phyloP scores from a whole-genome alignment of 129 eudicot species.

The Chrysanthemum makinoi region DNA sequence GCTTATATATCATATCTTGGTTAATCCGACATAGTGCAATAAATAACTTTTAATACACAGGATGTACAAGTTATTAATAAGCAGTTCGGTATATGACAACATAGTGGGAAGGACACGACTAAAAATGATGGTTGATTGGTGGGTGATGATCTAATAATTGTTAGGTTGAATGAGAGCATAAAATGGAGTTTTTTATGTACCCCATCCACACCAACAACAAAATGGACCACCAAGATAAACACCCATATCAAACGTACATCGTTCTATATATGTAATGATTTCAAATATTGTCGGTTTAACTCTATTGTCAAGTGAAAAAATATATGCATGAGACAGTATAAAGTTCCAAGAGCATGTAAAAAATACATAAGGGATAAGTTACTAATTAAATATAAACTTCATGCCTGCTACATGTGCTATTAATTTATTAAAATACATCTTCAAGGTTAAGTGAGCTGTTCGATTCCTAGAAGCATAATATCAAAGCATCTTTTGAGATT shows the following conservation, averaged over 20 bases:
- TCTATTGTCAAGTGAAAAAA: background rate
- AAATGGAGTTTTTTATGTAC: slow-evolving; percentile 31
- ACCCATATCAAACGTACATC: slow-evolving; percentile 4
- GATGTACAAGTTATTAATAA: background rate
- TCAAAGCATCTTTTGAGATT: background rate
- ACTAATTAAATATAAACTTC: background rate
- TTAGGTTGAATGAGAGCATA: slow-evolving; percentile 40
- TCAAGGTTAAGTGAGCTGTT: no score
- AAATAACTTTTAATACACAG: background rate
- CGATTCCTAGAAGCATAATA: background rate
- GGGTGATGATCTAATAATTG: slow-evolving; percentile 36
- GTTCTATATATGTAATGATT: slow-evolving; percentile 4
- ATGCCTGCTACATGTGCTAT: no score
- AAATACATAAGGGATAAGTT: background rate
- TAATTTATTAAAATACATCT: no score
- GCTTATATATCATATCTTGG: background rate
- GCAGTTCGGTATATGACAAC: background rate
- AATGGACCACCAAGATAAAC: slow-evolving; percentile 26
- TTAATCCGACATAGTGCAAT: background rate
- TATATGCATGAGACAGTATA: background rate
- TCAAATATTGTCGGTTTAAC: slow-evolving; percentile 18
- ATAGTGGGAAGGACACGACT: slow-evolving; percentile 26
- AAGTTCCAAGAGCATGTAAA: no score
- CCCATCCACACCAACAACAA: slow-evolving; percentile 39
- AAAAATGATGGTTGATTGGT: slow-evolving; percentile 26